A percentile compares a stretch with the other conserved stretches of the same genome.
phyloP scores from a whole-genome alignment of 495 filamentous ascomycete genomes.

The Thozetella sp. region DNA sequence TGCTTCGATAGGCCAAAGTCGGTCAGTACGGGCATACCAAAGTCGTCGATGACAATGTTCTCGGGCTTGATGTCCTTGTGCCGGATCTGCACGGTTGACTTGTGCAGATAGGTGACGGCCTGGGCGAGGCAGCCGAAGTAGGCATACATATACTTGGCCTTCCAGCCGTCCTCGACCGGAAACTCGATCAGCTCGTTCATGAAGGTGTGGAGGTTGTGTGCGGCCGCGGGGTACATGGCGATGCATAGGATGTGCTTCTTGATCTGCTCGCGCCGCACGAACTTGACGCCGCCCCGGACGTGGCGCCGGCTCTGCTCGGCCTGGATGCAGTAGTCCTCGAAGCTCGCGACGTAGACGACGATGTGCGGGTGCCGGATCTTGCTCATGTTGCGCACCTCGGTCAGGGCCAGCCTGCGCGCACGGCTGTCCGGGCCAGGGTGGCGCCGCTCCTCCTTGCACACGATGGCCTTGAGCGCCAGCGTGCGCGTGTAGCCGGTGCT shows the following conservation, averaged over 20 bases:
- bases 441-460: conserved; percentile 22
- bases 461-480: conserved; percentile 29
- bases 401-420: conserved; percentile 19
- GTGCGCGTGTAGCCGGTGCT: conserved; percentile 18
- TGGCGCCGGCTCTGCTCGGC: conserved; percentile 7
- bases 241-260: conserved; percentile 30
- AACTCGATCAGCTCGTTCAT: conserved; percentile 22
- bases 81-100: conserved; percentile 25
- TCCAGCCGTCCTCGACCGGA: conserved; percentile 11
- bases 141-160: conserved; percentile 19
- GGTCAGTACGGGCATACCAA: conserved; percentile 29
- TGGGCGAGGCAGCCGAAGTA: conserved; percentile 36
- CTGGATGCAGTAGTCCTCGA: conserved; percentile 31
- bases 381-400: conserved; percentile 29
- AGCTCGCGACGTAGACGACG: conserved; percentile 31
- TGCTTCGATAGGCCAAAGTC: conserved; percentile 47
- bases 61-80: conserved; percentile 51
- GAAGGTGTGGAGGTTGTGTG: conserved; percentile 25
- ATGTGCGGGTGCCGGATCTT: conserved; percentile 28
- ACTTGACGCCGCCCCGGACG: conserved; percentile 8
- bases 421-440: conserved; percentile 27
- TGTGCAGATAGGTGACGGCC: conserved; percentile 40
- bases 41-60: conserved; percentile 44
- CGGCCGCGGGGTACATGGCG: conserved; percentile 33
- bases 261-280: conserved; percentile 17